These are phyloP conservation scores for Xylaria venustula DNA, from an alignment of 495 filamentous ascomycete species.

Conservation along the genomic window DNA sequence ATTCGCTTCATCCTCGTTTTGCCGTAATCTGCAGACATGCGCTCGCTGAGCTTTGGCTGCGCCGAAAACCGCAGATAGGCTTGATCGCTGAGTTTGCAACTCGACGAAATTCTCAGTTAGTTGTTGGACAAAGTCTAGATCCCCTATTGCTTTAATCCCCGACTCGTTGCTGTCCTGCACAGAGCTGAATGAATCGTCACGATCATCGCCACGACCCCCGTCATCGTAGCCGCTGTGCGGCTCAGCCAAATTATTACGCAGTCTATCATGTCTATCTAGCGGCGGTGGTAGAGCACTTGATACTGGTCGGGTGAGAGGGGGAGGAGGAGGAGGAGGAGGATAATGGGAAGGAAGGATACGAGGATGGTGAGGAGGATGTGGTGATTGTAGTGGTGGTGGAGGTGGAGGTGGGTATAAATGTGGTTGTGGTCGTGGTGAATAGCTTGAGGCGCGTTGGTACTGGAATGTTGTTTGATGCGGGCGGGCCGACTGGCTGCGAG, in stretches of 20 bases:
- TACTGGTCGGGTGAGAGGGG: background rate
- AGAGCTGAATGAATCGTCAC: background rate
- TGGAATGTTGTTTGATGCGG: slow-evolving; percentile 12
- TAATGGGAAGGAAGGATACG: background rate
- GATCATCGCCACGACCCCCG: background rate
- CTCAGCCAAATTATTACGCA: background rate
- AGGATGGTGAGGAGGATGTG: background rate
- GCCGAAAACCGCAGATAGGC: slow-evolving; percentile 19
- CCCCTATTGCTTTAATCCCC: slow-evolving; percentile 2
- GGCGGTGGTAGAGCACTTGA: background rate
- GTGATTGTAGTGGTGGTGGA: too few relatives aligned
- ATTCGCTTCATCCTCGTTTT: slow-evolving; percentile 23
- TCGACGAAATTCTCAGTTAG: slow-evolving; percentile 18
- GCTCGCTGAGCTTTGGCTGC: slow-evolving; percentile 18
- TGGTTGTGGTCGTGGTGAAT: background rate
- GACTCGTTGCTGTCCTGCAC: slow-evolving; percentile 4
- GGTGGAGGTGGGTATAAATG: background rate
- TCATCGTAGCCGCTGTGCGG: background rate
- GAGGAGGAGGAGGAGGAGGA: background rate
- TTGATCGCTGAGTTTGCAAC: slow-evolving; percentile 20
- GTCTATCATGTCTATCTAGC: background rate
- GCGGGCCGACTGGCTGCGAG: slow-evolving; percentile 7
- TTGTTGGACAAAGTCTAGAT: slow-evolving; percentile 13
- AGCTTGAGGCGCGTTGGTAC: background rate
- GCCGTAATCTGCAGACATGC: slow-evolving; percentile 21